Conservation (phyloP, 2,329 filamentous ascomycete species). For the Trichoderma hamatum region DNA sequence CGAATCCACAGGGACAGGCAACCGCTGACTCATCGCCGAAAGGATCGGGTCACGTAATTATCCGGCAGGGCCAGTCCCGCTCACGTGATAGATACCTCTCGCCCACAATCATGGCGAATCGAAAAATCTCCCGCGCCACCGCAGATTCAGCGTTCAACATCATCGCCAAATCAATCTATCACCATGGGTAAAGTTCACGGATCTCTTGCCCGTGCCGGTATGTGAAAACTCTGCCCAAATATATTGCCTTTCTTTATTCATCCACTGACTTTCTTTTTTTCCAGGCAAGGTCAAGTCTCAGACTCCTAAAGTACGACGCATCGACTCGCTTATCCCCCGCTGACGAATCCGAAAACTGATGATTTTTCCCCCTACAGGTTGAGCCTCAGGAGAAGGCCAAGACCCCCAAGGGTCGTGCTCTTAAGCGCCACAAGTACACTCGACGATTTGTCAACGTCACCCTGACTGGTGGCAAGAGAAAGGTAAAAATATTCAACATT, state of each 20-base stretch:
- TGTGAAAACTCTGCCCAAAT: conserved; percentile 32
- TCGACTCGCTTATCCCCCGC: conserved; percentile 26
- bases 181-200: conserved; percentile 94
- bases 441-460: conserved; percentile 98
- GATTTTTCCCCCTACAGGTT: conserved; percentile 57
- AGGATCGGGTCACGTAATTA: conserved; percentile 27
- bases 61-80: conserved; percentile 43
- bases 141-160: conserved; percentile 42
- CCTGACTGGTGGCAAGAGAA: conserved; percentile 96
- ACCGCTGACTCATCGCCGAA: conserved; percentile 7
- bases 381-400: conserved; percentile 95
- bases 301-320: conserved; percentile 76
- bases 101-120: conserved; percentile 46
- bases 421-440: conserved; percentile 96
- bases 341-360: conserved; percentile 39
- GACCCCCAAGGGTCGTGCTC: conserved; percentile 93
- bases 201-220: conserved; percentile 83
- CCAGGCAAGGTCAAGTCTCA: conserved; percentile 97
- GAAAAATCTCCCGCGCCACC: conserved; percentile 39
- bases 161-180: conserved; percentile 46
- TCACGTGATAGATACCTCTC: conserved; percentile 44
- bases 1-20: background rate
- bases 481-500: conserved; percentile 62
- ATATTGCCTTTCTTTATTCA: background rate
- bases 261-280: conserved; percentile 53